phyloP scores from a whole-genome alignment of 208 protist genomes.

The Trichomonas vaginalis region DNA sequence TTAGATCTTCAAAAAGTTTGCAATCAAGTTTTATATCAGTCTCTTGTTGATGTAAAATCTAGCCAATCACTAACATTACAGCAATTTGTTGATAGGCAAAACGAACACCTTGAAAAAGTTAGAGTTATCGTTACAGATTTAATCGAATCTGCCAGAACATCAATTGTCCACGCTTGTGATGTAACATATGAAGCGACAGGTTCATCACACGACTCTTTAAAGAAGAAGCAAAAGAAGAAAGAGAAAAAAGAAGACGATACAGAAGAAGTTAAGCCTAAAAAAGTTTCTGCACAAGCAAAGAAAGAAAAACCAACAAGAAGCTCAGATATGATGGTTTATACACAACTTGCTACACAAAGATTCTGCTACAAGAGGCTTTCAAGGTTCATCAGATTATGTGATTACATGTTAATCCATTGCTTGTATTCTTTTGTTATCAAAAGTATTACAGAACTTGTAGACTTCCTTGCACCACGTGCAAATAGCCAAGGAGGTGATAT shows the following conservation, averaged over 20 bases:
- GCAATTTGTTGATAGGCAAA: neutral
- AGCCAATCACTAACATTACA: neutral
- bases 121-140: neutral
- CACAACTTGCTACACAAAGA: slow-evolving; percentile 6
- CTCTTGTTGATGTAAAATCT: neutral
- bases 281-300: neutral
- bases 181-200: neutral
- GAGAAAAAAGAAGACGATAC: neutral
- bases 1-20: neutral
- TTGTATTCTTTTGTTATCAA: neutral
- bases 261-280: neutral
- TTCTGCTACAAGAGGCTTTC: neutral
- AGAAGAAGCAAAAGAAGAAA: neutral
- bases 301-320: neutral
- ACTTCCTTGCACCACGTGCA: neutral
- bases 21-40: neutral
- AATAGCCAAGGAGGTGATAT: neutral
- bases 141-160: neutral
- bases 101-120: neutral
- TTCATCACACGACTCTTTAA: neutral
- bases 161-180: slow-evolving; percentile 14
- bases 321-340: slow-evolving; percentile 9
- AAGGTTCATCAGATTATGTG: neutral
- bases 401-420: neutral
- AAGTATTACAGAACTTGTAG: neutral